These are phyloP conservation scores for Ceratonia siliqua DNA, from an alignment of 306 rosid species.

Conservation along the genomic window DNA sequence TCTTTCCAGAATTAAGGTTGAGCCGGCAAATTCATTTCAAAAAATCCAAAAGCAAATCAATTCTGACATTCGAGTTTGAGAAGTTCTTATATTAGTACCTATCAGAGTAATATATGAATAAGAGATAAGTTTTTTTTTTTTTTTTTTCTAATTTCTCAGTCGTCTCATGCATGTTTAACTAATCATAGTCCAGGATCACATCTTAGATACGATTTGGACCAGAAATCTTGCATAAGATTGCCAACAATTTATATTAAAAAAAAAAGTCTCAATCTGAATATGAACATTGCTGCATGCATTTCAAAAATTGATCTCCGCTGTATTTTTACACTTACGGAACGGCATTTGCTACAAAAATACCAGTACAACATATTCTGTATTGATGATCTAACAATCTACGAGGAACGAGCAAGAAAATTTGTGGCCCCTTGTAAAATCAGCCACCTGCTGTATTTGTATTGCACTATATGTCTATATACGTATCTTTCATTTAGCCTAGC, in stretches of 20 bases:
- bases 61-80: too few relatives aligned
- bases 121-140: too few relatives aligned
- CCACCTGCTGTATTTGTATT: conserved; percentile 61
- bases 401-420: conserved; percentile 47
- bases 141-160: too few relatives aligned
- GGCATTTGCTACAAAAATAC: conserved; percentile 44
- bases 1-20: too few relatives aligned
- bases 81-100: too few relatives aligned
- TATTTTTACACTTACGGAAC: conserved; percentile 52
- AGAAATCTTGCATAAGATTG: too few relatives aligned
- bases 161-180: too few relatives aligned
- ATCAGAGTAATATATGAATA: too few relatives aligned
- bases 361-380: conserved; percentile 45
- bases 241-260: too few relatives aligned
- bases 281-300: conserved; percentile 37
- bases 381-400: conserved; percentile 44
- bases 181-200: neutral
- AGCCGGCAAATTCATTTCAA: too few relatives aligned
- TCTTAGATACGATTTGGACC: neutral
- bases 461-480: conserved; percentile 39
- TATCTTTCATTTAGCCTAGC: conserved; percentile 46
- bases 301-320: conserved; percentile 33
- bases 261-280: neutral
- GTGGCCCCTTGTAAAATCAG: conserved; percentile 62
- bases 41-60: too few relatives aligned